These are phyloP conservation scores for Suhomyces terraborum DNA, from an alignment of 1,139 yeast genomes.

Conservation along the genomic window DNA sequence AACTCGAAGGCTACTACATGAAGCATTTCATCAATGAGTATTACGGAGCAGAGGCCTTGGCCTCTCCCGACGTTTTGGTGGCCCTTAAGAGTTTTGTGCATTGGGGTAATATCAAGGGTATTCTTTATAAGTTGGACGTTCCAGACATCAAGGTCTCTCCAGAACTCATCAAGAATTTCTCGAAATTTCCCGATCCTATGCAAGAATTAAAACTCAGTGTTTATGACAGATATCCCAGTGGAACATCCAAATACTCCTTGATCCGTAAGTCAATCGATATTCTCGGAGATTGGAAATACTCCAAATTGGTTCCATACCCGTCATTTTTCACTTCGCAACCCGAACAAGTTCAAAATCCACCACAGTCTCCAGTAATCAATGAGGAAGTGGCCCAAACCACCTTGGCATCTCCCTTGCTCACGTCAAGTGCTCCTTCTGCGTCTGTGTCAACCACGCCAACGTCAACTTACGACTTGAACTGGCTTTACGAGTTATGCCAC, in stretches of 20 bases:
- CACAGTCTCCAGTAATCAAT: neutral
- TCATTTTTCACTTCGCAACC: slow-evolving; percentile 2
- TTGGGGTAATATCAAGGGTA: slow-evolving; percentile 57
- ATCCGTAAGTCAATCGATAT: slow-evolving; percentile 44
- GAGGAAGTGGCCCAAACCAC: neutral
- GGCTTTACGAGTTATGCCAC: slow-evolving; percentile 46
- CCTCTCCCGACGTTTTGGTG: slow-evolving; percentile 45
- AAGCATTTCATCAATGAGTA: slow-evolving; percentile 40
- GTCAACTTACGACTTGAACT: slow-evolving; percentile 29
- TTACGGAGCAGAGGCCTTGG: slow-evolving; percentile 45
- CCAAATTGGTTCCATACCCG: slow-evolving; percentile 30
- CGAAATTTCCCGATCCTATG: slow-evolving; percentile 45
- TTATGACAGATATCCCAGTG: slow-evolving; percentile 53
- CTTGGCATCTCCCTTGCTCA: slow-evolving; percentile 7
- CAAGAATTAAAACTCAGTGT: slow-evolving; percentile 44
- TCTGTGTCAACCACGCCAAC: neutral
- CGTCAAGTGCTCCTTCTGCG: neutral
- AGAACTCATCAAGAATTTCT: slow-evolving; percentile 33
- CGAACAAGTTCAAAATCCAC: slow-evolving; percentile 1
- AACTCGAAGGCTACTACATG: slow-evolving; percentile 50
- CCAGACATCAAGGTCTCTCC: slow-evolving; percentile 41
- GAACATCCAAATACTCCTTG: slow-evolving; percentile 52
- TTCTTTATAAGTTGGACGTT: slow-evolving; percentile 45
- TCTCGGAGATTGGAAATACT: slow-evolving; percentile 31
- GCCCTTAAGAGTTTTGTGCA: slow-evolving; percentile 57